Evolutionary conservation across 352 stramenopile genomes (phyloP).

Genomic region (Globisporangium camurandrum): DNA sequence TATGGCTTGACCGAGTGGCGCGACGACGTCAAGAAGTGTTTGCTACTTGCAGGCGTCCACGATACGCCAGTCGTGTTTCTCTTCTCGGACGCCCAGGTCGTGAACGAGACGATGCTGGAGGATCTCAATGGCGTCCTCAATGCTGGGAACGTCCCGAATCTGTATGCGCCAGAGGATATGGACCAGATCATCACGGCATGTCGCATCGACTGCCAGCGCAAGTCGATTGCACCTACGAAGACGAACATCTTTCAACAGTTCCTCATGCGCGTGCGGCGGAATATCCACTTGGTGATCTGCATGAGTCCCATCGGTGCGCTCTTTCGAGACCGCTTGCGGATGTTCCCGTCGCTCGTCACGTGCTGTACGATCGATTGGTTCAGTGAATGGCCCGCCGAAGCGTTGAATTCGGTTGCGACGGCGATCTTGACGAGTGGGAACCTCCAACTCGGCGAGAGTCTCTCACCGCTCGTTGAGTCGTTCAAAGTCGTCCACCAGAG

Average conservation of each 20-base stretch:
- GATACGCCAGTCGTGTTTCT: constrained; percentile 90
- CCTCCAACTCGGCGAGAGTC: constrained; percentile 44
- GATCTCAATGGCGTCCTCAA: constrained; percentile 95
- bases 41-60: constrained; percentile 87
- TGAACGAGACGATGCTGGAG: constrained; percentile 94
- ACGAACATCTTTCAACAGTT: constrained; percentile 95
- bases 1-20: constrained; percentile 91
- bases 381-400: constrained; percentile 82
- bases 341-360: constrained; percentile 87
- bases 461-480: constrained; percentile 56
- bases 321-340: constrained; percentile 76
- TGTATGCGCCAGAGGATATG: constrained; percentile 90
- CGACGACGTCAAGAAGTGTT: constrained; percentile 89
- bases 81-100: constrained; percentile 93
- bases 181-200: constrained; percentile 88
- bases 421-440: constrained; percentile 82
- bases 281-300: constrained; percentile 89
- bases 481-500: constrained; percentile 90
- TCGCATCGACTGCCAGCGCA: constrained; percentile 89
- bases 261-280: constrained; percentile 86
- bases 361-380: constrained; percentile 88
- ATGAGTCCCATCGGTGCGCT: constrained; percentile 78
- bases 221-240: constrained; percentile 88
- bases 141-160: constrained; percentile 90
- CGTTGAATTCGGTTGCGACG: constrained; percentile 74